A percentile compares a stretch with the other conserved stretches of the same genome.
Evolutionary conservation across 1,284 basidiomycete species (phyloP).

Genomic region (Apiotrichum mycotoxinovorans): DNA sequence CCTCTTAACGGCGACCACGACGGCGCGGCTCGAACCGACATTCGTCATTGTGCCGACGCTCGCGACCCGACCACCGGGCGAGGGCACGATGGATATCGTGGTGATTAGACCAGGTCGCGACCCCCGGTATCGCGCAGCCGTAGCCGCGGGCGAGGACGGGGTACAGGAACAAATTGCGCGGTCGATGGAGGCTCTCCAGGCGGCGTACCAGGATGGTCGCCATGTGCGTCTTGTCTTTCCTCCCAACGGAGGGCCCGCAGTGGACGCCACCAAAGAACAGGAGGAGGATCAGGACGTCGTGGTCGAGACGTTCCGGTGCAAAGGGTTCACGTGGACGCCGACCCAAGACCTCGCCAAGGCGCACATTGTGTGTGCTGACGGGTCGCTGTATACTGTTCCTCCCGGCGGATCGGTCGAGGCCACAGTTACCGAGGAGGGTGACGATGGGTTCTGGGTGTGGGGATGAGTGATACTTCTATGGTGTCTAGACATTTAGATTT

Average conservation of each 20-base stretch:
- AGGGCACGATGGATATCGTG: slow-evolving; percentile 66
- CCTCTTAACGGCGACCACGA: slow-evolving; percentile 74
- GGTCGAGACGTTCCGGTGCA: slow-evolving; percentile 76
- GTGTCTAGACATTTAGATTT: no score
- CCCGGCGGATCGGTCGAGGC: slow-evolving; percentile 53
- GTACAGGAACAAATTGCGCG: slow-evolving; percentile 28
- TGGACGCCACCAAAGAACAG: slow-evolving; percentile 4
- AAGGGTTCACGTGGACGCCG: slow-evolving; percentile 79
- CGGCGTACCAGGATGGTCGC: slow-evolving; percentile 67
- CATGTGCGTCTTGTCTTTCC: slow-evolving; percentile 65
- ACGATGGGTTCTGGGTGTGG: slow-evolving; percentile 28
- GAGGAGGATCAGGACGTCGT: slow-evolving; percentile 49
- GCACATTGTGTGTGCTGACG: slow-evolving; percentile 70
- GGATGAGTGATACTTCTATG: slow-evolving; percentile 8
- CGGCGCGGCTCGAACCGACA: slow-evolving; percentile 73
- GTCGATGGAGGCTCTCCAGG: slow-evolving; percentile 56
- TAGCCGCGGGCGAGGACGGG: slow-evolving; percentile 18
- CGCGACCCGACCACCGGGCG: slow-evolving; percentile 36
- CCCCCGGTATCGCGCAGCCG: slow-evolving; percentile 52
- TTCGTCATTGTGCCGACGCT: slow-evolving; percentile 71
- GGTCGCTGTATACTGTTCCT: slow-evolving; percentile 61
- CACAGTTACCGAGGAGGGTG: slow-evolving; percentile 10
- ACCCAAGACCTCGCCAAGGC: slow-evolving; percentile 58
- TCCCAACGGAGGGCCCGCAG: slow-evolving; percentile 15
- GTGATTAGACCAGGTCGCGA: slow-evolving; percentile 76